phyloP scores from a whole-genome alignment of 306 rosid genomes.

The Mimosa bimucronata region DNA sequence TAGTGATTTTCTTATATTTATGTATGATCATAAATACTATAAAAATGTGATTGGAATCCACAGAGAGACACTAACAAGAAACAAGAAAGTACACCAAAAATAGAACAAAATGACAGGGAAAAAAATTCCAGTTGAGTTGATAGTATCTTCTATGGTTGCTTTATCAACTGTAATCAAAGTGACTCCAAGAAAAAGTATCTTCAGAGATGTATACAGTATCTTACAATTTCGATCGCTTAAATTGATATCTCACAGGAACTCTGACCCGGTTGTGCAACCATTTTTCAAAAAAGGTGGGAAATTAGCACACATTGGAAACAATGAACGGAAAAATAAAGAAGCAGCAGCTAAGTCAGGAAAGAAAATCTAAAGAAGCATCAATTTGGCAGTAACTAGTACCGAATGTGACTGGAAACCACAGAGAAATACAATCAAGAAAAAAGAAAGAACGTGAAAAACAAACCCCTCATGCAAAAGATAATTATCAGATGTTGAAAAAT shows the following conservation, averaged over 20 bases:
- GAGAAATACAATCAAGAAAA: not conserved
- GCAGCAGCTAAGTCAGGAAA: too few species aligned
- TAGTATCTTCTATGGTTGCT: not conserved
- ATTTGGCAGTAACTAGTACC: too few species aligned
- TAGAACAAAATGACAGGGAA: too few species aligned
- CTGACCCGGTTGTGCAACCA: too few species aligned
- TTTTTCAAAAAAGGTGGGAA: too few species aligned
- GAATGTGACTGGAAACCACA: too few species aligned
- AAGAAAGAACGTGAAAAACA: not conserved
- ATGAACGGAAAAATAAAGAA: too few species aligned
- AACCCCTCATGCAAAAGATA: conserved; percentile 5
- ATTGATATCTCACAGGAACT: too few species aligned
- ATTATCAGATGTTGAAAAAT: conserved; percentile 8
- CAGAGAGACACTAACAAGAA: not conserved
- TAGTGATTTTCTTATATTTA: not conserved
- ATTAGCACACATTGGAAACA: too few species aligned
- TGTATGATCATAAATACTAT: not conserved
- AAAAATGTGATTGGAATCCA: not conserved
- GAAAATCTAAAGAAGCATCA: too few species aligned
- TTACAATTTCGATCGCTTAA: too few species aligned
- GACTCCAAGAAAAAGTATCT: not conserved
- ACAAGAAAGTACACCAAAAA: not conserved
- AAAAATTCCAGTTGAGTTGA: not conserved
- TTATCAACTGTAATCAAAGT: not conserved
- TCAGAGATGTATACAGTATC: not conserved